Percentiles rank a stretch among this genome's conserved stretches.
Evolutionary conservation across 768 basidiomycete species (phyloP).

Genomic region (Mycena venus): DNA sequence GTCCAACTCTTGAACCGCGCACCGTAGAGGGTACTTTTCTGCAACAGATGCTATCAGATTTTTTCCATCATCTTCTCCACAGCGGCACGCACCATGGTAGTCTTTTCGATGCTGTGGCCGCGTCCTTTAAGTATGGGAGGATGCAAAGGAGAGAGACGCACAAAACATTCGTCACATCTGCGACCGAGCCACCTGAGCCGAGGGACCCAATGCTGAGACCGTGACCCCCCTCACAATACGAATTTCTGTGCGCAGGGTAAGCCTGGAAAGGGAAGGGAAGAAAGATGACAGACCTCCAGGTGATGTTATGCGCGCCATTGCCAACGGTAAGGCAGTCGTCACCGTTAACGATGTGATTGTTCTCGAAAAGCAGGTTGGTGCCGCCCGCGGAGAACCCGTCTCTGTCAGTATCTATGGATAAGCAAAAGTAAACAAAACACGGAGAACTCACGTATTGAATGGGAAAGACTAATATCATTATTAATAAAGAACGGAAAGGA

Average conservation of each 20-base stretch:
- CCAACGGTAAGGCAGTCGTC: conserved; percentile 75
- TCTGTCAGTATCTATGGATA: conserved; percentile 36
- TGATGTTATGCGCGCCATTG: conserved; percentile 67
- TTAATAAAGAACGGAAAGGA: background rate
- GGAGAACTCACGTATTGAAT: conserved; percentile 67
- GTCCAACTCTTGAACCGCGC: conserved; percentile 81
- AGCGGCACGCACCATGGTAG: conserved; percentile 52
- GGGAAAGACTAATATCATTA: conserved; percentile 60
- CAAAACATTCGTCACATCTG: conserved; percentile 71
- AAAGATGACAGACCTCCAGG: conserved; percentile 53
- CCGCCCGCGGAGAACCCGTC: conserved; percentile 71
- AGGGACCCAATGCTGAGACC: conserved; percentile 72
- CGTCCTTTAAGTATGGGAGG: background rate
- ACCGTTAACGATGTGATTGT: conserved; percentile 69
- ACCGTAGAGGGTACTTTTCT: conserved; percentile 67
- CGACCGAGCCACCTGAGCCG: conserved; percentile 58
- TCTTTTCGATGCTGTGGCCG: conserved; percentile 55
- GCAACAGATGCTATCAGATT: background rate
- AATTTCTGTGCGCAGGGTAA: conserved; percentile 49
- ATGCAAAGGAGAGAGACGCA: conserved; percentile 41
- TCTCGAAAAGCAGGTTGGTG: conserved; percentile 68
- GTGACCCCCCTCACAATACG: conserved; percentile 70
- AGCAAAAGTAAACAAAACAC: background rate
- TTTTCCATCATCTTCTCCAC: background rate
- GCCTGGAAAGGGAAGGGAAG: background rate